A percentile compares a stretch with the other conserved stretches of the same genome.
Evolutionary conservation across 2,329 filamentous ascomycete genomes (phyloP).

Genomic region (Aureobasidium sp.): DNA sequence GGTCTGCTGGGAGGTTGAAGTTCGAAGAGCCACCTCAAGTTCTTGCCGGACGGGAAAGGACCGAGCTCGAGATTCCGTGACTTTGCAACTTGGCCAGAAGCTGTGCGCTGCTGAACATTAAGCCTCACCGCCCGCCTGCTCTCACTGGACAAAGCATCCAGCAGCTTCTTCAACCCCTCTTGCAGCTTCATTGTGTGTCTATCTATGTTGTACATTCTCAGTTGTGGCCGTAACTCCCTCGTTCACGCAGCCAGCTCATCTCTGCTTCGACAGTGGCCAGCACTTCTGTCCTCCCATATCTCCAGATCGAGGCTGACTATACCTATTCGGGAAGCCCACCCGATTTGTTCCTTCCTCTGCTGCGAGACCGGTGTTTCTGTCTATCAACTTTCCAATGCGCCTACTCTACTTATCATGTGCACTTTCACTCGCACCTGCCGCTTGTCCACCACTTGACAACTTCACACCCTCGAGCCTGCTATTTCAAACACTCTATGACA

Average conservation of each 20-base stretch:
- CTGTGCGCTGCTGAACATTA: not conserved
- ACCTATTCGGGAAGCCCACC: not conserved
- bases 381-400: not conserved
- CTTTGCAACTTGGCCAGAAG: conserved; percentile 11
- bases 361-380: conserved; percentile 7
- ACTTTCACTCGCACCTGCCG: not conserved
- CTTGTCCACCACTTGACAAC: not conserved
- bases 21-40: conserved; percentile 12
- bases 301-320: not conserved
- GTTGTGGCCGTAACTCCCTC: not conserved
- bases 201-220: not conserved
- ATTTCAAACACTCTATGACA: not conserved
- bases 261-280: conserved; percentile 3
- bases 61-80: conserved; percentile 11
- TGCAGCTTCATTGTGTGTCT: not conserved
- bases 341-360: conserved; percentile 9
- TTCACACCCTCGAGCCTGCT: not conserved
- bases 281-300: not conserved
- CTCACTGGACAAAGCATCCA: not conserved
- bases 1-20: conserved; percentile 12
- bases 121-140: not conserved
- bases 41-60: conserved; percentile 12
- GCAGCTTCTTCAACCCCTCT: not conserved
- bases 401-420: not conserved
- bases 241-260: not conserved